Percentiles rank a stretch among this genome's conserved stretches.
These are phyloP conservation scores for Athelia sp. DNA, from an alignment of 1,284 basidiomycete genomes.

Conservation along the genomic window DNA sequence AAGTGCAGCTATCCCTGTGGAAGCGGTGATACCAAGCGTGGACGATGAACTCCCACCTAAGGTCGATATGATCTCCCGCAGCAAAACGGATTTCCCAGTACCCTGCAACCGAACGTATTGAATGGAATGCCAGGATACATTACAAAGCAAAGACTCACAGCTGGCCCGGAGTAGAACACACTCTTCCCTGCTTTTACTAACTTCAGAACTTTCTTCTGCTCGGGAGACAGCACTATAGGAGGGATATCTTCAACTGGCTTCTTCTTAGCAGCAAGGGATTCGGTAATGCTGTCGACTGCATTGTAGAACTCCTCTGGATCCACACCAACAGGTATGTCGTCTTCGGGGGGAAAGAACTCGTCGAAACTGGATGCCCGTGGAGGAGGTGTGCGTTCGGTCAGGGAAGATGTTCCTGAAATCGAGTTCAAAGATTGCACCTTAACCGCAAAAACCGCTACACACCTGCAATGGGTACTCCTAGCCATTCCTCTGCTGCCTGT, in stretches of 20 bases:
- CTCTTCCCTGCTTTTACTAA: conserved; percentile 48
- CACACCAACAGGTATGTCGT: background rate
- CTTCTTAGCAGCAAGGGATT: no score
- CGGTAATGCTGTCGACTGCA: background rate
- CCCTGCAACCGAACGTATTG: conserved; percentile 40
- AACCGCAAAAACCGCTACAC: background rate
- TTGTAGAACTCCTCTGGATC: background rate
- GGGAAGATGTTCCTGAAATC: background rate
- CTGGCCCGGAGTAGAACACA: conserved; percentile 82
- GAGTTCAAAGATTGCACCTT: background rate
- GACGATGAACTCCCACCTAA: conserved; percentile 47
- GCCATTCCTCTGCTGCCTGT: conserved; percentile 41
- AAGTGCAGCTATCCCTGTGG: conserved; percentile 87
- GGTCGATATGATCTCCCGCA: conserved; percentile 83
- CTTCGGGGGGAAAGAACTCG: background rate
- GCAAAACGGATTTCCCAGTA: conserved; percentile 91
- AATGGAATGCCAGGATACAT: conserved; percentile 4
- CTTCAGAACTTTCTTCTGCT: conserved; percentile 48
- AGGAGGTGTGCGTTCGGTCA: background rate
- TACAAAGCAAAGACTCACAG: conserved; percentile 39
- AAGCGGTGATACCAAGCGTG: conserved; percentile 81
- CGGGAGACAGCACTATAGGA: conserved; percentile 30
- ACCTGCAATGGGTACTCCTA: conserved; percentile 15
- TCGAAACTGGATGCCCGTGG: background rate
- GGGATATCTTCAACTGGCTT: conserved; percentile 7